A percentile compares a stretch with the other conserved stretches of the same genome.
These are phyloP conservation scores for Trichocomaceae sp. DNA, from an alignment of 2,329 filamentous ascomycete species.

Conservation along the genomic window DNA sequence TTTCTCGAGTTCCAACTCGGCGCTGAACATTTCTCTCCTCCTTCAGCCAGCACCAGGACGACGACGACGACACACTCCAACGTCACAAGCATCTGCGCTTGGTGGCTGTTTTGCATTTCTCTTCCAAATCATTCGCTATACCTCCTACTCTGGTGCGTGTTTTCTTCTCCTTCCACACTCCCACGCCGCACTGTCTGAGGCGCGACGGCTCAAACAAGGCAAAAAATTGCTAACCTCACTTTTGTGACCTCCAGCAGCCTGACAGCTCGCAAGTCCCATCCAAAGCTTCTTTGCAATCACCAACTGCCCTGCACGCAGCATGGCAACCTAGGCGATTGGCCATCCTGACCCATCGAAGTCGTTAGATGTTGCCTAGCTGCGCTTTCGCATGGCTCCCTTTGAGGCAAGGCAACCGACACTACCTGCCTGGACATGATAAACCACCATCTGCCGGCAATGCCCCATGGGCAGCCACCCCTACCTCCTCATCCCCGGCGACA, in stretches of 20 bases:
- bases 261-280: neutral
- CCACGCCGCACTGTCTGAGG: neutral
- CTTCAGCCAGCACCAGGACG: too few relatives aligned
- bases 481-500: constrained; percentile 41
- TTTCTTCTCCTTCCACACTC: neutral
- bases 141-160: neutral
- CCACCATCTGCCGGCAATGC: constrained; percentile 40
- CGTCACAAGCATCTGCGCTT: constrained; percentile 3
- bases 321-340: constrained; percentile 30
- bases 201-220: neutral
- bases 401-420: constrained; percentile 31
- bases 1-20: neutral
- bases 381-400: constrained; percentile 35
- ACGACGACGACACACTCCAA: neutral
- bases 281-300: neutral
- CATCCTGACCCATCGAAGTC: constrained; percentile 11
- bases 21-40: neutral
- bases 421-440: constrained; percentile 38
- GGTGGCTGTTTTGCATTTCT: neutral
- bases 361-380: constrained; percentile 16
- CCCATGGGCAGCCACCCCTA: constrained; percentile 46
- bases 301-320: constrained; percentile 22
- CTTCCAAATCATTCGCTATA: neutral
- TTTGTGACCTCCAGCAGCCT: constrained; percentile 5
- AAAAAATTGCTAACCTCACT: constrained; percentile 11